Base-by-base conservation (phyloP, 176 grass and related monocot genomes). In the Aegilops tauschii region DNA sequence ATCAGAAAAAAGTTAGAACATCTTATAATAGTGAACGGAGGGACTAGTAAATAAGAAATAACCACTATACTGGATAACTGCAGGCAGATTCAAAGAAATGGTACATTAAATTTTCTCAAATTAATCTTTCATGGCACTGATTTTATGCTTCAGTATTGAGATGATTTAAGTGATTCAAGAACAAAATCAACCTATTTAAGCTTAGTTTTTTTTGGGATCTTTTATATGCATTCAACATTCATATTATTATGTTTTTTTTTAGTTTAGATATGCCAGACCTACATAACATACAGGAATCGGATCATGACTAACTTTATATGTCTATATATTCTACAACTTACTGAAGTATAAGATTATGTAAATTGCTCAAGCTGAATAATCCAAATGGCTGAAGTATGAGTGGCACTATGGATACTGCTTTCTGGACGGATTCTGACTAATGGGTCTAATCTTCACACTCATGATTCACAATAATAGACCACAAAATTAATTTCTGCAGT, bases 311-410 rank as follows among this genome's bases (percentile, higher is more conserved):
- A 32, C 8, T 34, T 7, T 20, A 61, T 32, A 82, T 70, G 27
- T 18, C 58, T 76, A 18, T 80, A 18, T 56, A 20, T 5, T 54
- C 79, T 59, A 35, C 3, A 37, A 69, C 65, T 69, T 69, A 73
- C 27, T 81, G 21, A 77, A 69, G 30, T 49, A 84, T 74, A 83
- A 87, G 21, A 83, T 36, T 81, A 11, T 80, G 12, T 29, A 61
- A n/a, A 17, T 77, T 84, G 49, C 30, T 72, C 54, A 56, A 85
- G 30, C 30, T 88, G n/a, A 74, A 80, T 40, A 75, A 84, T 80
- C 58, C 75, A 76, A 84, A 87, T 87, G 37, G 3, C 34, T 30
- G 18, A 47, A 56, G 54, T 28, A 61, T 30, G 25, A 72, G 65
- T 62, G 58, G 21, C 21, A 59, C 12, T 61, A 83, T 29, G 29